Conservation (phyloP, 164 flowering plant species). For the Vitis cinerea region DNA sequence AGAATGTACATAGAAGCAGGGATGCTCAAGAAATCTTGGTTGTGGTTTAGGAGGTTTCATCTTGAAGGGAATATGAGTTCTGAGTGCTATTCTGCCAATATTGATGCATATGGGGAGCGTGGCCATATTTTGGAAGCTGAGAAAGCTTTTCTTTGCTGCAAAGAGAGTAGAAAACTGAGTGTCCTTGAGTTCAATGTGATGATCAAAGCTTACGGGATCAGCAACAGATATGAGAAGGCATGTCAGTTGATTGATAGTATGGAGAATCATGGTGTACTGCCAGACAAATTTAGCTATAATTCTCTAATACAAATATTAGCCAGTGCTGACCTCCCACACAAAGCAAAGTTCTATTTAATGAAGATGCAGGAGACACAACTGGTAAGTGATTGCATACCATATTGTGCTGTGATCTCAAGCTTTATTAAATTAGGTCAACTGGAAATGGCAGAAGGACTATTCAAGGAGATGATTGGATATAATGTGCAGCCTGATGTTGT, state of each 20-base stretch:
- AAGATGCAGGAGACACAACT: slow-evolving; percentile 71
- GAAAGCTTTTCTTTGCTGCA: slow-evolving; percentile 69
- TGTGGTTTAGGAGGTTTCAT: slow-evolving; percentile 86
- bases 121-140: slow-evolving; percentile 71
- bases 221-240: slow-evolving; percentile 57
- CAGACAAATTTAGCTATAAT: slow-evolving; percentile 76
- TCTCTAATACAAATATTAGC: slow-evolving; percentile 77
- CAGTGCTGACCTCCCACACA: slow-evolving; percentile 58
- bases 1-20: slow-evolving; percentile 88
- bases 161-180: slow-evolving; percentile 39
- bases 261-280: slow-evolving; percentile 54
- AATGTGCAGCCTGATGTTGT: slow-evolving; percentile 67
- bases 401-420: slow-evolving; percentile 84
- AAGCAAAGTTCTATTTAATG: slow-evolving; percentile 52
- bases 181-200: slow-evolving; percentile 86
- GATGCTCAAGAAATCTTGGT: slow-evolving; percentile 74
- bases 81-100: slow-evolving; percentile 86
- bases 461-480: slow-evolving; percentile 59
- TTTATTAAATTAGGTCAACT: slow-evolving; percentile 57
- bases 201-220: slow-evolving; percentile 92
- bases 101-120: slow-evolving; percentile 92
- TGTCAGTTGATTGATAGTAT: slow-evolving; percentile 68
- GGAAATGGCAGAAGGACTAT: slow-evolving; percentile 58
- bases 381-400: slow-evolving; percentile 66
- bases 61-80: slow-evolving; percentile 63